Base-by-base conservation (phyloP, 768 basidiomycete genomes). In the Cantharellus anzutake region DNA sequence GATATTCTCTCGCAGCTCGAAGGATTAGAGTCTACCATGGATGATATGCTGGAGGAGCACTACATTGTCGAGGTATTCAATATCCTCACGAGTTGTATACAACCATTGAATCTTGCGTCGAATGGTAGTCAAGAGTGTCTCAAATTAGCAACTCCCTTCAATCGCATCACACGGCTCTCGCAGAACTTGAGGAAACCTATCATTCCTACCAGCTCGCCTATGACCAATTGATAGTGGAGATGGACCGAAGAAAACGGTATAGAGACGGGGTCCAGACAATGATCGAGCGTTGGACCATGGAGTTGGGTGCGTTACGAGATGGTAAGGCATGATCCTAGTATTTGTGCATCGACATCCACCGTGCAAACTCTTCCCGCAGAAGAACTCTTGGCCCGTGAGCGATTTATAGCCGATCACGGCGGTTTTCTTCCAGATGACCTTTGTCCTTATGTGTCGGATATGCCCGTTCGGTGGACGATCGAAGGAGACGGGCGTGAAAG, bases 1-100 rank as follows among this genome's bases (percentile, higher is more conserved):
- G 69, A 65, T 41, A 75, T 74, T 11, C 69, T 90, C 38, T 75
- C 80, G 56, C 79, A 85, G 64, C 73, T 90, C 20, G 85, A 89
- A 53, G 81, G 83, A 64, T 74, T 90, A 2, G 87, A 81, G 1
- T 80, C 83, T 20, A 84, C 87, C 57, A 86, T 90, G 81, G 73
- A 74, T 0, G 82, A 83, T 58, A 86, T 90, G 83, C 68, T 90
- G 3, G 74, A 76, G 48, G 77, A 75, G 11, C 85, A 88, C 66
- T 78, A 84, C 58, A 69, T 70, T 3, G 77, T 86, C 3, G 84
- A 89, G 76, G 85, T 84, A 56, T 14, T 59, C 41, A 39, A 11
- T 3, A 7, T 11, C n/a, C 35, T 14, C 39, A 57, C 35, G 16
- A 39, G 34, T 41, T 20, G n/a, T 16, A 39, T 40, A 38, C 41